These are phyloP conservation scores for Penicillium mononematosum DNA, from an alignment of 495 filamentous ascomycete species.

Conservation along the genomic window DNA sequence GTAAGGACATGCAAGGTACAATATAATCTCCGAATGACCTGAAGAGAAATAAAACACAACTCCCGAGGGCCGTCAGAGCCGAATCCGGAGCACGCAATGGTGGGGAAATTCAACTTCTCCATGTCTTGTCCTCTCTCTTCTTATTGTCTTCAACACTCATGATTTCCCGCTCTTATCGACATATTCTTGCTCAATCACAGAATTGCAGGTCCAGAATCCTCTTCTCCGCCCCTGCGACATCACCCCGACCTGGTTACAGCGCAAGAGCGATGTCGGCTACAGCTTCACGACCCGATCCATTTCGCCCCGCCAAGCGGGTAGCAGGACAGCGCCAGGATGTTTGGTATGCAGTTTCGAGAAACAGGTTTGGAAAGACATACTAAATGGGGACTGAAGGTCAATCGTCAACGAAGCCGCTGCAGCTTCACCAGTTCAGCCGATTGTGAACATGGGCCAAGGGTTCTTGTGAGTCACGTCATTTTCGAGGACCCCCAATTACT, in stretches of 20 bases:
- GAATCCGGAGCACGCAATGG: constrained; percentile 26
- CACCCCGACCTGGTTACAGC: constrained; percentile 28
- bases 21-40: neutral
- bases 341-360: constrained; percentile 57
- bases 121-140: neutral
- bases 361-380: neutral
- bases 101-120: constrained; percentile 4
- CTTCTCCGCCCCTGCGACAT: constrained; percentile 8
- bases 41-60: neutral
- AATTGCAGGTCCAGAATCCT: constrained; percentile 8
- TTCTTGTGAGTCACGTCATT: constrained; percentile 64
- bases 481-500: neutral
- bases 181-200: neutral
- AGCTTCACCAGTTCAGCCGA: constrained; percentile 83
- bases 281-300: constrained; percentile 48
- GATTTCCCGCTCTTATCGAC: neutral
- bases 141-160: constrained; percentile 1
- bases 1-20: neutral
- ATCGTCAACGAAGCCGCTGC: constrained; percentile 92
- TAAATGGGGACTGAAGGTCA: constrained; percentile 55
- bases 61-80: no score
- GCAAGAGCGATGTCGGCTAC: constrained; percentile 46
- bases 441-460: constrained; percentile 96
- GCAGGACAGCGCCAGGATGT: constrained; percentile 87
- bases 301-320: constrained; percentile 74